Base-by-base conservation (phyloP, 2,329 filamentous ascomycete species). In the Clarireedia sp. region DNA sequence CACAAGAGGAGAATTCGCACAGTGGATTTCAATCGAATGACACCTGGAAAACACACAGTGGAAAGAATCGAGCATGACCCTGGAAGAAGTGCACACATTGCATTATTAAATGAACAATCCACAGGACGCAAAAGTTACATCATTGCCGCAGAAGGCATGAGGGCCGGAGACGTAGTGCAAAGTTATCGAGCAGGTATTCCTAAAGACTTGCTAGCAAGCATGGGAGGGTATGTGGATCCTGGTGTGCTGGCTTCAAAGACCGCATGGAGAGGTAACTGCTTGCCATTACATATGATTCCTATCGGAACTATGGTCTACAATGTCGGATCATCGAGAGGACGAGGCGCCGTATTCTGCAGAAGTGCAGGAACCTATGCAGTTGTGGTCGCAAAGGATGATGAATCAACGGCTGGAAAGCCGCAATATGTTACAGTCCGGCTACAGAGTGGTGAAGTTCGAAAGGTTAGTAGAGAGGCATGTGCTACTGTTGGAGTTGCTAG, bases 31-130 rank as follows among this genome's bases (percentile, higher is more conserved):
- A 76, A 84, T 62, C 86, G 94, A 53, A 82, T 79, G 71, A 80
- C 80, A 24, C 82, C 90, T 0, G 94, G 94, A 17, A 85, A 88
- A 61, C 94, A 97, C 65, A 73, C 85, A 16, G 92, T 99, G 54
- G 91, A 97, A 69, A 83, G 94, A 59, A 94, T 99, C 67, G 94
- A 99, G 71, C 91, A 97, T 71, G 95, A 99, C 66, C 94, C 94
- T 0, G 90, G 90, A 62, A 86, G 94, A 51, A 95, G 85, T 66
- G 90, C 92, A 14, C 94, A 99, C 69, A 91, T 99, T 71, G 94
- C 94, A 5, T 78, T 99, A 55, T 68, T 96, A 48, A 90, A 83
- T 49, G 84, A 87, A 65, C 76, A 90, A 61, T 79, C 82, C 48
- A 92, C 87, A 0, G 81, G 83, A 12, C 80, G 79, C 62, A 85